These are phyloP conservation scores for Colletotrichum scovillei DNA, from an alignment of 2,329 filamentous ascomycete genomes.

Conservation along the genomic window DNA sequence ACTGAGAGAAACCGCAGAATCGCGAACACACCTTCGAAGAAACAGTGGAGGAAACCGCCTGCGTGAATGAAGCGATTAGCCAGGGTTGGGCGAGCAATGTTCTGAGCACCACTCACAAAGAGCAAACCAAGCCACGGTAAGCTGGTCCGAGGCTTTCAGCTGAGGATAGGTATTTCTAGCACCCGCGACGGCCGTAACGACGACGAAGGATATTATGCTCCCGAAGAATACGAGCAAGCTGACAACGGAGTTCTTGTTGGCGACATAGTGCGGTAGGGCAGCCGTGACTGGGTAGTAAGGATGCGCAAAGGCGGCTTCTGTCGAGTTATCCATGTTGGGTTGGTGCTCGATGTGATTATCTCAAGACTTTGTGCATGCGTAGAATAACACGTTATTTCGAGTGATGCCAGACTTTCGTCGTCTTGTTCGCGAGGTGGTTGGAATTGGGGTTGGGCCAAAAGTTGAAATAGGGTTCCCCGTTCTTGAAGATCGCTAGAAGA, in stretches of 20 bases:
- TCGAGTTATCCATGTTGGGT: background rate
- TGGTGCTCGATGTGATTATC: background rate
- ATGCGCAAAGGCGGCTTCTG: conserved; percentile 44
- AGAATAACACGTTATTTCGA: background rate
- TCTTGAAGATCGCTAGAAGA: background rate
- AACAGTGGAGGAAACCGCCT: conserved; percentile 79
- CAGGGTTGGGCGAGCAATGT: background rate
- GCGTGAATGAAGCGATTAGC: conserved; percentile 26
- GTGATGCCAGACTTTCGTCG: background rate
- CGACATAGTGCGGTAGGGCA: conserved; percentile 55
- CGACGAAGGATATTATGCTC: conserved; percentile 48
- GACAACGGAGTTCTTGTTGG: conserved; percentile 55
- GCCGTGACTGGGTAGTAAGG: conserved; percentile 63
- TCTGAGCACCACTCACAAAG: conserved; percentile 56
- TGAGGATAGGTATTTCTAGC: conserved; percentile 45
- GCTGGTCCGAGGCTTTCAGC: conserved; percentile 52
- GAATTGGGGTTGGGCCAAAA: background rate
- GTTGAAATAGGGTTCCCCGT: too few species aligned
- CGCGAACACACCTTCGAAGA: conserved; percentile 76
- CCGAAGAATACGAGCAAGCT: conserved; percentile 53
- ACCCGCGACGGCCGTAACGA: conserved; percentile 46
- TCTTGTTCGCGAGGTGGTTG: background rate
- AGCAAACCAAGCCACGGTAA: conserved; percentile 64
- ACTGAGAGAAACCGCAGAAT: background rate
- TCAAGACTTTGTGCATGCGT: background rate